Percentiles rank a stretch among this genome's conserved stretches.
phyloP scores from a whole-genome alignment of 805 yeast species.

The Candida ovalis region DNA sequence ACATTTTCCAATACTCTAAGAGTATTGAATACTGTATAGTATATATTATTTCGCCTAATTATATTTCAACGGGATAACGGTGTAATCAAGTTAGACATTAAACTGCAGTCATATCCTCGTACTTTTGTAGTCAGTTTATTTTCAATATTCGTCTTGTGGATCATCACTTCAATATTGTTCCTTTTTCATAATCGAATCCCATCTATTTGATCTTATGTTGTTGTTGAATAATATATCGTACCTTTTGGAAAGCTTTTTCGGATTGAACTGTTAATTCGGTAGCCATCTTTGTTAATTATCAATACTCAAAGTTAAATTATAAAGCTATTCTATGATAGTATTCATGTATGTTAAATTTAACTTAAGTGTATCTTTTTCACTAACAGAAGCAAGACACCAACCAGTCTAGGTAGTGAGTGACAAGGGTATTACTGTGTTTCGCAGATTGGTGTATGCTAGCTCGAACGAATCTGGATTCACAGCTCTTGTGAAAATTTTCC shows the following conservation, averaged over 20 bases:
- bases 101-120: too few species aligned
- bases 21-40: too few species aligned
- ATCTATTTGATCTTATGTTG: background rate
- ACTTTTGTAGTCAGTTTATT: too few species aligned
- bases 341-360: background rate
- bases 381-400: background rate
- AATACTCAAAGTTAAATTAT: conserved; percentile 8
- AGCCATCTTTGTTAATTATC: conserved; percentile 66
- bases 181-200: background rate
- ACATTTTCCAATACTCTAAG: too few species aligned
- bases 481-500: conserved; percentile 8
- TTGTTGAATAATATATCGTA: conserved; percentile 45
- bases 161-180: background rate
- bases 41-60: too few species aligned
- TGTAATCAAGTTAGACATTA: too few species aligned
- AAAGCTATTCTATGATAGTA: background rate
- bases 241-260: conserved; percentile 99
- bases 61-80: too few species aligned
- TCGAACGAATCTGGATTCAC: background rate
- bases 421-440: background rate
- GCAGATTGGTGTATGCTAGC: background rate
- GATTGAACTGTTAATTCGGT: conserved; percentile 99
- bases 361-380: background rate
- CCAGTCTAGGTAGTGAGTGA: background rate
- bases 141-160: too few species aligned